Base-by-base conservation (phyloP, 2,329 filamentous ascomycete species). In the Lasiodiplodia sp. region DNA sequence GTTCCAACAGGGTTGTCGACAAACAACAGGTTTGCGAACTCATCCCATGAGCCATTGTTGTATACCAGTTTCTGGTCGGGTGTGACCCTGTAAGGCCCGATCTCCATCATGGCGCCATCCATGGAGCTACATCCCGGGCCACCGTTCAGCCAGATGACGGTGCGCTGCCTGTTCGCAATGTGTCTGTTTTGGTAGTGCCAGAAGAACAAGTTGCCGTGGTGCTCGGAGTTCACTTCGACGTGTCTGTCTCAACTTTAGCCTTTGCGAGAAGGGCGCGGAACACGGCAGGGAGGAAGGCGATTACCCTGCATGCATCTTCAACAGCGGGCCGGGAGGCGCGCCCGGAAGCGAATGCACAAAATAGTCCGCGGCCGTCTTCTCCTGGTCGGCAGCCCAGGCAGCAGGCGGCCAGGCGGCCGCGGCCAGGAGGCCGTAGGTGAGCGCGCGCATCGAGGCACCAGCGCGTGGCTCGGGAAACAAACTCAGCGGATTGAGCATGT, bases 251-350 rank as follows among this genome's bases (percentile, higher is more conserved):
- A 51, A 21, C 31, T 31, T 64, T 52, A 64, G 60, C 60, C 55
- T n/a, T 60, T 31, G 44, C 37, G 44, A 64, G 31, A n/a, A 64
- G 60, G 25, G 47, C 21, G 28, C 44, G 60, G 44, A 28, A n/a
- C 12, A 7, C 28, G 23, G 28, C 58, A 28, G 28, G 44, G 34
- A 57, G 62, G 60, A 73, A 70, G 34, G 55, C 25, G 37, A 44
- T 53, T 84, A 97, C 93, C 96, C 96, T 83, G 96, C 95, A 86
- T 98, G 96, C 95, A 98, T 98, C 85, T 97, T 97, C 76, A 97
- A 82, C 70, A 93, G 82, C 47, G 93, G 90, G 23, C 88, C 91
- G 73, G 89, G 85, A 11, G 96, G 95, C 67, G 92, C 89, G 38
- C 96, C 96, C 6, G 96, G 96, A 23, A 99, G 85, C 10, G 90